phyloP scores from a whole-genome alignment of 768 basidiomycete genomes.

The Mycena olivaceomarginata region DNA sequence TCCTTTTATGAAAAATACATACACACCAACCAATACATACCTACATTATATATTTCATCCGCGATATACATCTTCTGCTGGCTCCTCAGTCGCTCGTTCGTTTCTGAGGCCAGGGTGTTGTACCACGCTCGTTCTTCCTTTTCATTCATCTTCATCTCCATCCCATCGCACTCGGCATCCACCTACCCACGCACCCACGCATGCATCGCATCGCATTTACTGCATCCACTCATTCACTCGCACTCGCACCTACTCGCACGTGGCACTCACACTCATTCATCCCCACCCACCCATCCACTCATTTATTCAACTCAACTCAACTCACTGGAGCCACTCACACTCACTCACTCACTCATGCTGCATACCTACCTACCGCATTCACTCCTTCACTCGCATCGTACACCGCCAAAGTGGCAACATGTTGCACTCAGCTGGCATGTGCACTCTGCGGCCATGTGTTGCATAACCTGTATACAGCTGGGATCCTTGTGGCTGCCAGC shows the following conservation, averaged over 20 bases:
- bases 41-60: background rate
- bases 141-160: background rate
- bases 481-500: no score
- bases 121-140: background rate
- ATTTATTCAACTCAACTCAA: background rate
- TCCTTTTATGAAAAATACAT: background rate
- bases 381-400: background rate
- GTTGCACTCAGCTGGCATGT: no score
- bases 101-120: background rate
- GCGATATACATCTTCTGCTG: background rate
- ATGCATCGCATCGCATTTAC: conserved; percentile 5
- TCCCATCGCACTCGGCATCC: background rate
- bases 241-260: background rate
- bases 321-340: background rate
- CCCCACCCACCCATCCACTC: background rate
- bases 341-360: background rate
- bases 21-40: background rate
- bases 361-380: background rate
- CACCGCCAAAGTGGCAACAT: no score
- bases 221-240: background rate
- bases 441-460: no score
- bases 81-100: background rate
- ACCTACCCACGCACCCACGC: background rate
- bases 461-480: no score
- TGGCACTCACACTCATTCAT: background rate